phyloP scores from a whole-genome alignment of 2,329 filamentous ascomycete species.

The Pestalotiopsis sp. region DNA sequence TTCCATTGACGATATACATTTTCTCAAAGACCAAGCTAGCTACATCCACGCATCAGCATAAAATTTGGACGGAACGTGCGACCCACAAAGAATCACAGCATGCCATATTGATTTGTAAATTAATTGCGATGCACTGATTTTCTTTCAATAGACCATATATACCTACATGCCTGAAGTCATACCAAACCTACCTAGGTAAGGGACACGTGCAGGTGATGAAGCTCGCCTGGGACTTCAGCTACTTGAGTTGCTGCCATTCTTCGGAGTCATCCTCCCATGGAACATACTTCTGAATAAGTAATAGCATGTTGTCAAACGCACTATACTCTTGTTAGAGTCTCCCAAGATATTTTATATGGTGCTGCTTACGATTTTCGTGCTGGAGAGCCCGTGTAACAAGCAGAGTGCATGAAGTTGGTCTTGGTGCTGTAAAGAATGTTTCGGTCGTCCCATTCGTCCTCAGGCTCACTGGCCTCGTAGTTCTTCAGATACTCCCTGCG shows the following conservation, averaged over 20 bases:
- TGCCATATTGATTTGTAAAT: neutral
- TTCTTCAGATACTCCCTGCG: constrained; percentile 24
- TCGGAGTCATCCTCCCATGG: neutral
- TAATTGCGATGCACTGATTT: no score
- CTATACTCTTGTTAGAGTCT: neutral
- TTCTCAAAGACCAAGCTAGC: no score
- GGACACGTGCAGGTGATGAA: no score
- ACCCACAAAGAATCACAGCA: neutral
- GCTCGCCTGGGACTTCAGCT: no score
- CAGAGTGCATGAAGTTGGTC: constrained; percentile 24
- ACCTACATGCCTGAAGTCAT: no score
- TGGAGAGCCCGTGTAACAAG: constrained; percentile 1
- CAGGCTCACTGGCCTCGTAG: constrained; percentile 23
- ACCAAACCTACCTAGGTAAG: no score
- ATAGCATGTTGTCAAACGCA: constrained; percentile 1
- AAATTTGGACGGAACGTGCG: neutral
- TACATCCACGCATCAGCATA: no score
- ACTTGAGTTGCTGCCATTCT: neutral
- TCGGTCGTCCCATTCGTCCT: constrained; percentile 27
- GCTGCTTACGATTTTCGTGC: constrained; percentile 1
- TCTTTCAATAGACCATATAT: no score
- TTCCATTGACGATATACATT: no score
- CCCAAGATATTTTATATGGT: neutral
- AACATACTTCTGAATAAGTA: neutral
- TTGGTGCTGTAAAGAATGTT: constrained; percentile 27